Conservation (phyloP, 2,329 filamentous ascomycete species). For the Stagonosporopsis cucurbitacearum region DNA sequence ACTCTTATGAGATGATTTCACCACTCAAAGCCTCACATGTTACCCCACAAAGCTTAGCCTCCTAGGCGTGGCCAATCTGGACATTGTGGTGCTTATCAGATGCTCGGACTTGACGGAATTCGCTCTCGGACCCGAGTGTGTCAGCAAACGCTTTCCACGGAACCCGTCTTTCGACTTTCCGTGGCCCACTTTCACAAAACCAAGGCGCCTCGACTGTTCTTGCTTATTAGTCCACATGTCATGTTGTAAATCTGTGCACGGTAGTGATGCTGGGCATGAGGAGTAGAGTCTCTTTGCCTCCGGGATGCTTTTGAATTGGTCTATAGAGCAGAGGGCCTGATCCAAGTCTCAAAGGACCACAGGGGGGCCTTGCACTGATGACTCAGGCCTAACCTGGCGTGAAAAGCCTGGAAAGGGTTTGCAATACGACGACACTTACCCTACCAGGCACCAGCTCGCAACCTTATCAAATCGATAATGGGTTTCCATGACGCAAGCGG, state of each 20-base stretch:
- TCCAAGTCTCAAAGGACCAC: not conserved
- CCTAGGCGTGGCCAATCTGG: not conserved
- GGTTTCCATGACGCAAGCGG: slow-evolving; percentile 11
- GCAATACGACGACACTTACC: slow-evolving; percentile 3
- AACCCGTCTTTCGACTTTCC: not conserved
- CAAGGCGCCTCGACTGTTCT: not conserved
- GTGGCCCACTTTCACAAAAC: not conserved
- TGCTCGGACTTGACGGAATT: slow-evolving; percentile 5
- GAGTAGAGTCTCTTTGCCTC: not conserved
- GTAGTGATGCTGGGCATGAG: not conserved
- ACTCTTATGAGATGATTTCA: not conserved
- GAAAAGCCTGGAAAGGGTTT: not conserved
- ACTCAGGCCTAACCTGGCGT: slow-evolving; percentile 1
- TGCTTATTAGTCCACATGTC: not conserved
- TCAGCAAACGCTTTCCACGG: slow-evolving; percentile 1
- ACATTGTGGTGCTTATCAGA: not conserved
- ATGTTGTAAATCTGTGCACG: not conserved
- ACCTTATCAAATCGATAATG: slow-evolving; percentile 6
- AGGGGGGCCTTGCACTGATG: slow-evolving; percentile 8
- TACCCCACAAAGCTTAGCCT: slow-evolving; percentile 13
- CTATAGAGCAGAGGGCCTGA: not conserved
- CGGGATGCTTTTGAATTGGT: not conserved
- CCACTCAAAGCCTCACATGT: not conserved
- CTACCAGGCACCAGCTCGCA: not conserved
- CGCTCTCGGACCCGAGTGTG: not conserved